Percentiles rank a stretch among this genome's conserved stretches.
Conservation (phyloP, 108 stramenopile genomes). For the Cyclotella kingstonii region DNA sequence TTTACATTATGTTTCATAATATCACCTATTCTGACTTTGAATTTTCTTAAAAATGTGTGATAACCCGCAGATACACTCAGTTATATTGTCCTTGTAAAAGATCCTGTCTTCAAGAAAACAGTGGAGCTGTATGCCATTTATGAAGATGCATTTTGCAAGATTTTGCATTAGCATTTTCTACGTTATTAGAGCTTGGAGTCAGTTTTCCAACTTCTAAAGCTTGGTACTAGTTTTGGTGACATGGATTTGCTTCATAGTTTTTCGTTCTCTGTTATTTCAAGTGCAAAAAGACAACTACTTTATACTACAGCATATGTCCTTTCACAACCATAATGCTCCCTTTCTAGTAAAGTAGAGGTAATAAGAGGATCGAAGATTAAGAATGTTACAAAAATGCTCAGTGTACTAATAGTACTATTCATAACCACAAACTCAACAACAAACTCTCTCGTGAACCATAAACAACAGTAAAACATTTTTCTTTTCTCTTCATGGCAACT, state of each 20-base stretch:
- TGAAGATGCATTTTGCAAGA: slow-evolving; percentile 88
- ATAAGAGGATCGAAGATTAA: too few relatives aligned
- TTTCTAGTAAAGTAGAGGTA: too few relatives aligned
- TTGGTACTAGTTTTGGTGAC: slow-evolving; percentile 84
- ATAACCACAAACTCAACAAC: too few relatives aligned
- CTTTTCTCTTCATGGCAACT: too few relatives aligned
- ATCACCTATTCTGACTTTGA: slow-evolving; percentile 5
- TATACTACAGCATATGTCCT: too few relatives aligned
- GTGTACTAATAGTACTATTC: too few relatives aligned
- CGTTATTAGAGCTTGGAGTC: slow-evolving; percentile 81
- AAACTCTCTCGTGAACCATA: too few relatives aligned
- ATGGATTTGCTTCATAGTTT: neutral
- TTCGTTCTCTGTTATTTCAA: too few relatives aligned
- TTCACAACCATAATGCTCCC: too few relatives aligned
- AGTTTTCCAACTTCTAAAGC: slow-evolving; percentile 61
- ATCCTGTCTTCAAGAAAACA: slow-evolving; percentile 76
- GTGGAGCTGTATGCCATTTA: slow-evolving; percentile 93
- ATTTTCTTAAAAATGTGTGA: slow-evolving; percentile 61
- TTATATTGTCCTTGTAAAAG: slow-evolving; percentile 87
- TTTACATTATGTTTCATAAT: neutral
- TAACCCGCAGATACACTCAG: slow-evolving; percentile 12
- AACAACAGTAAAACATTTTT: too few relatives aligned
- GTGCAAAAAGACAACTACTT: too few relatives aligned
- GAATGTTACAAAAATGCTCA: too few relatives aligned
- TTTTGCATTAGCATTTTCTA: slow-evolving; percentile 80